These are phyloP conservation scores for Vararia minispora DNA, from an alignment of 768 basidiomycete species.

Conservation along the genomic window DNA sequence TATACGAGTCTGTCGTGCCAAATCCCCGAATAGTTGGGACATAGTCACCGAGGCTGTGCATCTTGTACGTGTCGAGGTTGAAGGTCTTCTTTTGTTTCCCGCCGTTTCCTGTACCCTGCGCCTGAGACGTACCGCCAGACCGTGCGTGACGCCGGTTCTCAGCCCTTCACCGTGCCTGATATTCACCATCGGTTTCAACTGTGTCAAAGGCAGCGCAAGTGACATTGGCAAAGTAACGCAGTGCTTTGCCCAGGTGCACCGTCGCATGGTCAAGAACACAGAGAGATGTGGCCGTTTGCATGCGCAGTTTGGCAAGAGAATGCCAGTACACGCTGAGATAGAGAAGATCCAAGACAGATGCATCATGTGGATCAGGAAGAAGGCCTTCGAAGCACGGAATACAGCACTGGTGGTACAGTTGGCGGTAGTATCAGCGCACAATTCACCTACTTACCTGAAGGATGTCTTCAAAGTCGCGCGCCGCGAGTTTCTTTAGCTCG, in stretches of 20 bases:
- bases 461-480: constrained; percentile 19
- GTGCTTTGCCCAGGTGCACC: constrained; percentile 5
- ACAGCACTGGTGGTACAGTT: constrained; percentile 16
- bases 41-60: constrained; percentile 27
- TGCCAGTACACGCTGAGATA: constrained; percentile 24
- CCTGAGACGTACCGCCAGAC: not conserved
- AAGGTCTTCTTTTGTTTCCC: constrained; percentile 10
- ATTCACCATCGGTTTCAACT: constrained; percentile 17
- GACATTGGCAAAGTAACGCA: constrained; percentile 17
- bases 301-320: constrained; percentile 21
- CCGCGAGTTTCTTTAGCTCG: constrained; percentile 17
- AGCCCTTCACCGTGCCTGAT: constrained; percentile 8
- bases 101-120: not conserved
- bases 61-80: constrained; percentile 24
- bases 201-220: constrained; percentile 20
- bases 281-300: constrained; percentile 22
- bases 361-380: constrained; percentile 17
- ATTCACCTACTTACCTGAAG: constrained; percentile 12
- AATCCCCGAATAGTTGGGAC: constrained; percentile 14
- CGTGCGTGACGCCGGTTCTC: not conserved
- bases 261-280: constrained; percentile 13
- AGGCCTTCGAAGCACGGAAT: constrained; percentile 26
- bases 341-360: constrained; percentile 11
- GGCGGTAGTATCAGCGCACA: not conserved
- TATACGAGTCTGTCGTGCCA: constrained; percentile 26